Base-by-base conservation (phyloP, 2,329 filamentous ascomycete species). In the Macrophomina pseudophaseolina region DNA sequence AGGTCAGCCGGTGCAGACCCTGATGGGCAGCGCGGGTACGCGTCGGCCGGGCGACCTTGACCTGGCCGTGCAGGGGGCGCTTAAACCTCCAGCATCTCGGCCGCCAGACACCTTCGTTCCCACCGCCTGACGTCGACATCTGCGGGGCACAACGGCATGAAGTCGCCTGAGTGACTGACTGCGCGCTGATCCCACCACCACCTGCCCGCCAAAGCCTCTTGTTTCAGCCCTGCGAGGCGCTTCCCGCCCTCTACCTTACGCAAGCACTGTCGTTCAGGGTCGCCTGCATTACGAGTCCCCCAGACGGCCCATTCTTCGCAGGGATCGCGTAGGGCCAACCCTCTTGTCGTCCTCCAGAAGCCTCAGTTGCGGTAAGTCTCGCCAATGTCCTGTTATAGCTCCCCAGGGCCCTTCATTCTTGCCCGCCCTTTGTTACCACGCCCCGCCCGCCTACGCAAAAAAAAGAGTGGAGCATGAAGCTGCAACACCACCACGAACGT, bases 271-370 rank as follows among this genome's bases (percentile, higher is more conserved):
- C 54, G n/a, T 44, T 62, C 56, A 49, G 30, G 42, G 42, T 38
- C 30, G 56, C 56, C 40, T 5, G 44, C 58, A 49, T 62, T 62
- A 62, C 58, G 58, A 62, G 58, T 62, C 58, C 44, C 46, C 11
- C 58, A 49, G 42, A 65, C 63, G 63, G 42, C 63, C 48, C 63
- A 48, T 56, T 48, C 52, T 56, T 56, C 51, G 53, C 63, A 65
- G 63, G 63, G 63, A 49, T 65, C 49, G n/a, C 30, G 51, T 40
- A 65, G 52, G 40, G 51, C 53, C 40, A 38, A 49, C 52, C 38
- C 63, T 58, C 63, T 65, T 65, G 51, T 58, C 63, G 18, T 48
- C 38, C 63, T 48, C 33, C 38, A 32, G 18, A 30, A 58, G 52
- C 52, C 63, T 40, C 58, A 49, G 12, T 44, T 30, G 51, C 63